Evolutionary conservation across 805 yeast genomes (phyloP).

Genomic region (Yamadazyma laniorum): DNA sequence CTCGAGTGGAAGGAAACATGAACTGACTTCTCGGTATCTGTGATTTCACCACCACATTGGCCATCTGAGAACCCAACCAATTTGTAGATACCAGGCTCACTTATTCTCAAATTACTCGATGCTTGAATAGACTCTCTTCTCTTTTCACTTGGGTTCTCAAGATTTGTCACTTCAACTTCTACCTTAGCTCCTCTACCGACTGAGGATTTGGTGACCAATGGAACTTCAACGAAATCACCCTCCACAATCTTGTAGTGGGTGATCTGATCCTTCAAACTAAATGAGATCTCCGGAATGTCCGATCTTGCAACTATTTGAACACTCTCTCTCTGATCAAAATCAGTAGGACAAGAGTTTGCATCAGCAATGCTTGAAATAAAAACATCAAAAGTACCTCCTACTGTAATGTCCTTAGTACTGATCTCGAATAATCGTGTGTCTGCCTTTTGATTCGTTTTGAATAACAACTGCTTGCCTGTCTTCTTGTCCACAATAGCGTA

Average conservation of each 20-base stretch:
- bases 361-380: conserved; percentile 67
- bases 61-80: conserved; percentile 39
- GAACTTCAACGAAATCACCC: conserved; percentile 59
- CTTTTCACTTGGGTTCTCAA: not conserved
- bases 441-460: conserved; percentile 3
- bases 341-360: conserved; percentile 75
- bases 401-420: conserved; percentile 52
- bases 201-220: conserved; percentile 42
- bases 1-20: conserved; percentile 22
- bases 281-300: conserved; percentile 55
- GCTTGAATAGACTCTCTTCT: conserved; percentile 3
- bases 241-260: conserved; percentile 48
- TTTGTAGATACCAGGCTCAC: conserved; percentile 25
- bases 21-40: conserved; percentile 17
- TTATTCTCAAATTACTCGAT: conserved; percentile 4
- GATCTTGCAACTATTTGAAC: conserved; percentile 61
- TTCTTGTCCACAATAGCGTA: conserved; percentile 61
- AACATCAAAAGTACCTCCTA: conserved; percentile 74
- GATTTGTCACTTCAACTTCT: conserved; percentile 27
- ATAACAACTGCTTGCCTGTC: conserved; percentile 3
- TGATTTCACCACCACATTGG: conserved; percentile 45
- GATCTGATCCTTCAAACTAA: conserved; percentile 20
- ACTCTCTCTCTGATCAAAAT: conserved; percentile 51
- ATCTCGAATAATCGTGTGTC: conserved; percentile 18
- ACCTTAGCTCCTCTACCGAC: conserved; percentile 29